Percentiles rank a stretch among this genome's conserved stretches.
phyloP scores from a whole-genome alignment of 2,329 filamentous ascomycete species.

The Aureobasidium melanogenum region DNA sequence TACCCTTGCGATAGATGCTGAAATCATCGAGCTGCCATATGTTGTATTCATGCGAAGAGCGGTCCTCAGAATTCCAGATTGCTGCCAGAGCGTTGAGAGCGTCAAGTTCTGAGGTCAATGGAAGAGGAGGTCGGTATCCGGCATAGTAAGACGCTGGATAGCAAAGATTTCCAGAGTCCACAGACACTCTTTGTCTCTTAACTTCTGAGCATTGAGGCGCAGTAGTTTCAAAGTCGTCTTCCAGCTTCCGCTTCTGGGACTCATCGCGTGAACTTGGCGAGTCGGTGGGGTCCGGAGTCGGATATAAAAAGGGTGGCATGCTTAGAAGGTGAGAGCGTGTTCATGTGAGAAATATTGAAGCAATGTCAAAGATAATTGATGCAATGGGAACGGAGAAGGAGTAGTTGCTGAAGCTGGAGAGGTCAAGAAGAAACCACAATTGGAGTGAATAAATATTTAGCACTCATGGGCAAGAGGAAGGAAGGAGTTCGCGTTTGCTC shows the following conservation, averaged over 20 bases:
- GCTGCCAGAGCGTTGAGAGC: neutral
- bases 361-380: neutral
- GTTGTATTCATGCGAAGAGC: neutral
- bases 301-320: neutral
- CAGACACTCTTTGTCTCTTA: neutral
- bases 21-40: constrained; percentile 6
- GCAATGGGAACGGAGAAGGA: neutral
- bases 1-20: neutral
- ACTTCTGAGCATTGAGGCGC: neutral
- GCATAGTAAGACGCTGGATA: neutral
- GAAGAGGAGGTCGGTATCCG: neutral
- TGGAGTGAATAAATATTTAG: neutral
- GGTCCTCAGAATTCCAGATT: neutral
- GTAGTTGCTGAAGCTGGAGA: neutral
- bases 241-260: neutral
- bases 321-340: neutral
- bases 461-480: neutral
- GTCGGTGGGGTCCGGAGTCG: neutral
- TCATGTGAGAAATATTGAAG: neutral
- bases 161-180: neutral
- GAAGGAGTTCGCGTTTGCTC: neutral
- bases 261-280: neutral
- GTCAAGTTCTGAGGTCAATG: neutral
- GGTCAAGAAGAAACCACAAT: neutral
- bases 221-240: neutral